phyloP scores from a whole-genome alignment of 306 rosid genomes.

The Bauhinia variegata region DNA sequence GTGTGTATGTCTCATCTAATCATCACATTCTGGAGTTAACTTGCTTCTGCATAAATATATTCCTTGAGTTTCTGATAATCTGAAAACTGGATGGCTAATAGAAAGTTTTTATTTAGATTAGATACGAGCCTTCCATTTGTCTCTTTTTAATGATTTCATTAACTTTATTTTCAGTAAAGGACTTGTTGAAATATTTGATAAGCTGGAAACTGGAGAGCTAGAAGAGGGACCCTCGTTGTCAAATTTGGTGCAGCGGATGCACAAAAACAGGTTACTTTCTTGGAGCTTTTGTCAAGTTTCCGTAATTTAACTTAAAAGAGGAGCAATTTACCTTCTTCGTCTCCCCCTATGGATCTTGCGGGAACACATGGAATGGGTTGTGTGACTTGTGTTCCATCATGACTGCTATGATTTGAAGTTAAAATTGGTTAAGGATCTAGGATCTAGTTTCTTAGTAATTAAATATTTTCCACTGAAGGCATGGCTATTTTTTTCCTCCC shows the following conservation, averaged over 20 bases:
- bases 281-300: slow-evolving; percentile 18
- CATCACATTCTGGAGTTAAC: slow-evolving; percentile 19
- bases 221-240: slow-evolving; percentile 60
- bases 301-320: slow-evolving; percentile 15
- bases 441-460: too few relatives aligned
- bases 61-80: slow-evolving; percentile 8
- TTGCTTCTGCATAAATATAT: slow-evolving; percentile 21
- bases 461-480: neutral
- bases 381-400: slow-evolving; percentile 14
- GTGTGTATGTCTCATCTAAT: slow-evolving; percentile 10
- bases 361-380: too few relatives aligned
- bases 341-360: slow-evolving; percentile 1
- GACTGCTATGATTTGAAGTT: slow-evolving; percentile 20
- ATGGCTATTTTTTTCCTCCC: neutral
- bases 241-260: slow-evolving; percentile 66
- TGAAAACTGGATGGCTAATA: slow-evolving; percentile 10
- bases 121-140: slow-evolving; percentile 11
- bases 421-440: neutral
- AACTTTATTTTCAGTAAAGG: slow-evolving; percentile 71
- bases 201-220: slow-evolving; percentile 66
- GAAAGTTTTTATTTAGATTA: neutral
- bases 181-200: slow-evolving; percentile 77
- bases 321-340: neutral
- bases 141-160: slow-evolving; percentile 11
- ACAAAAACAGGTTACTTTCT: slow-evolving; percentile 63